These are phyloP conservation scores for Candolleomyces aberdarensis DNA, from an alignment of 768 basidiomycete genomes.

Conservation along the genomic window DNA sequence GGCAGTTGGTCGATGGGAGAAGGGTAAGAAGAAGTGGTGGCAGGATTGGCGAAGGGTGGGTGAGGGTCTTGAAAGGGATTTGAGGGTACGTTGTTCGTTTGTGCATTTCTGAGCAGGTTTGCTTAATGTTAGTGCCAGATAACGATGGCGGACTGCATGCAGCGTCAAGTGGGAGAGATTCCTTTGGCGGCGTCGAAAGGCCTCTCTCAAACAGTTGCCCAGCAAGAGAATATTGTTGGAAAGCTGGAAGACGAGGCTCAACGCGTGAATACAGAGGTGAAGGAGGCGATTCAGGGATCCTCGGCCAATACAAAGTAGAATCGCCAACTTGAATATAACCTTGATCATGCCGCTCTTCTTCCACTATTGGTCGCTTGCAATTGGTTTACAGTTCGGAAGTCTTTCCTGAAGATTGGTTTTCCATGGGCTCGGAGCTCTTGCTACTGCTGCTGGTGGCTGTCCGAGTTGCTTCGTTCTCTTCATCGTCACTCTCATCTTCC, in stretches of 20 bases:
- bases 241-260: conserved; percentile 43
- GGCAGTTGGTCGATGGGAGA: conserved; percentile 67
- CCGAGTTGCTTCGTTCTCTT: conserved; percentile 10
- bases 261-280: conserved; percentile 25
- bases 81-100: conserved; percentile 42
- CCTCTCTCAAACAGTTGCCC: conserved; percentile 36
- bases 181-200: conserved; percentile 48
- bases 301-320: conserved; percentile 29
- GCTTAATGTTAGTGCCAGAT: conserved; percentile 29
- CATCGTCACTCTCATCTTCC: conserved; percentile 59
- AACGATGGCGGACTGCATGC: conserved; percentile 43
- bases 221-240: conserved; percentile 43
- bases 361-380: background rate
- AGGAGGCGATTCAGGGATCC: conserved; percentile 36
- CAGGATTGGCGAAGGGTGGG: conserved; percentile 62
- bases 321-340: conserved; percentile 11
- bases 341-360: background rate
- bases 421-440: background rate
- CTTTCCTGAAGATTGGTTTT: background rate
- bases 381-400: background rate
- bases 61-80: conserved; percentile 60
- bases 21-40: conserved; percentile 64
- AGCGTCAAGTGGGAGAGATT: conserved; percentile 49
- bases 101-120: background rate
- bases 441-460: conserved; percentile 8